A percentile compares a stretch with the other conserved stretches of the same genome.
These are phyloP conservation scores for Suillus alpinus DNA, from an alignment of 768 basidiomycete genomes.

Conservation along the genomic window DNA sequence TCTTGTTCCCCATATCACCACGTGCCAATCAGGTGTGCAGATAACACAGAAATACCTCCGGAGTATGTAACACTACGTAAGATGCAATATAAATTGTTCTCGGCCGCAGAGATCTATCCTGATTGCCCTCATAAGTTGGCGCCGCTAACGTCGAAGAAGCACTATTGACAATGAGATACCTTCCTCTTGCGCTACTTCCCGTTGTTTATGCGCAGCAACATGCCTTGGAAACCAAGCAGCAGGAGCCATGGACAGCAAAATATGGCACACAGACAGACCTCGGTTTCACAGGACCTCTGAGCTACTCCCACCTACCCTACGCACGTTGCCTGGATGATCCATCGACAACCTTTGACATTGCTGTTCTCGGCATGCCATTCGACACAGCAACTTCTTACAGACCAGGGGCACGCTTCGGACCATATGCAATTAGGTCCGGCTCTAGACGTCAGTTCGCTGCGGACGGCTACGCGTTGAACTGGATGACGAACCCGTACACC, in stretches of 20 bases:
- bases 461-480: slow-evolving; percentile 59
- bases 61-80: neutral
- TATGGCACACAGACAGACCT: slow-evolving; percentile 67
- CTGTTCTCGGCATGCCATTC: slow-evolving; percentile 70
- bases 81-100: neutral
- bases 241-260: slow-evolving; percentile 54
- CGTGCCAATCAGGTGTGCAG: slow-evolving; percentile 1
- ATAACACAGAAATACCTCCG: slow-evolving; percentile 1
- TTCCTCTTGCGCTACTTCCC: neutral
- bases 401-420: slow-evolving; percentile 74
- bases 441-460: slow-evolving; percentile 56
- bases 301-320: slow-evolving; percentile 79
- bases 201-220: slow-evolving; percentile 5
- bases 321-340: slow-evolving; percentile 62
- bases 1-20: neutral
- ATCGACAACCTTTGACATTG: slow-evolving; percentile 57
- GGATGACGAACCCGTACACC: slow-evolving; percentile 60
- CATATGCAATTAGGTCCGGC: slow-evolving; percentile 72
- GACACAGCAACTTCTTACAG: slow-evolving; percentile 54
- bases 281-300: slow-evolving; percentile 66
- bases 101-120: neutral
- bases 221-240: slow-evolving; percentile 1
- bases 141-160: neutral
- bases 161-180: slow-evolving; percentile 1
- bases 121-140: neutral